phyloP scores from a whole-genome alignment of 2,329 filamentous ascomycete genomes.

The Phoma sp. region DNA sequence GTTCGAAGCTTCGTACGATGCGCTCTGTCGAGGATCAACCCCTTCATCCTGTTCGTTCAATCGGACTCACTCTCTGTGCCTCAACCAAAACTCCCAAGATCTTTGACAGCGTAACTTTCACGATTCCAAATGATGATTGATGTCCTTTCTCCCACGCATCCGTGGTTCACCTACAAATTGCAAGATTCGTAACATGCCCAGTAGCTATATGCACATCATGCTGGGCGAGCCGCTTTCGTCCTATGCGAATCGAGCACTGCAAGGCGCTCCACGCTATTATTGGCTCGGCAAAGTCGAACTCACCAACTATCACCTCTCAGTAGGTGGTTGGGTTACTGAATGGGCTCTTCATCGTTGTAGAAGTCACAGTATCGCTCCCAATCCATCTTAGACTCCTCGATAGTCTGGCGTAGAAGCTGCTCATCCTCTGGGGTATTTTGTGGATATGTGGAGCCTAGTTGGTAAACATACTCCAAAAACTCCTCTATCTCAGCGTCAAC shows the following conservation, averaged over 20 bases:
- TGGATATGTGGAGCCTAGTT: background rate
- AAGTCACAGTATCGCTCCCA: conserved; percentile 5
- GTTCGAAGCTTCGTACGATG: too few relatives aligned
- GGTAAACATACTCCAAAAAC: background rate
- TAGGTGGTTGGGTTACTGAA: background rate
- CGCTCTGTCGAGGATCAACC: too few relatives aligned
- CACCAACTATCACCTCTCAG: background rate
- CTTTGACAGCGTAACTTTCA: too few relatives aligned
- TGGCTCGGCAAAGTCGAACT: background rate
- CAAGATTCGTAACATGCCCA: background rate
- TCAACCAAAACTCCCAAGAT: background rate
- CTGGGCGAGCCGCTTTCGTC: background rate
- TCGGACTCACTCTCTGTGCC: too few relatives aligned
- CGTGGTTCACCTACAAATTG: background rate
- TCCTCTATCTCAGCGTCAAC: background rate
- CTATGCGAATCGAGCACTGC: background rate
- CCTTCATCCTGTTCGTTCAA: too few relatives aligned
- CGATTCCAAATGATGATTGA: too few relatives aligned
- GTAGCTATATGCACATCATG: background rate
- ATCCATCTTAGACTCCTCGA: background rate
- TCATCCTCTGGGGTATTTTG: background rate
- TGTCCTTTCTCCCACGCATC: background rate
- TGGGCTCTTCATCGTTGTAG: background rate
- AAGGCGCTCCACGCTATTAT: background rate
- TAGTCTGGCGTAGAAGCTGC: background rate